phyloP scores from a whole-genome alignment of 2,329 filamentous ascomycete genomes.

The Zasmidium angulare region DNA sequence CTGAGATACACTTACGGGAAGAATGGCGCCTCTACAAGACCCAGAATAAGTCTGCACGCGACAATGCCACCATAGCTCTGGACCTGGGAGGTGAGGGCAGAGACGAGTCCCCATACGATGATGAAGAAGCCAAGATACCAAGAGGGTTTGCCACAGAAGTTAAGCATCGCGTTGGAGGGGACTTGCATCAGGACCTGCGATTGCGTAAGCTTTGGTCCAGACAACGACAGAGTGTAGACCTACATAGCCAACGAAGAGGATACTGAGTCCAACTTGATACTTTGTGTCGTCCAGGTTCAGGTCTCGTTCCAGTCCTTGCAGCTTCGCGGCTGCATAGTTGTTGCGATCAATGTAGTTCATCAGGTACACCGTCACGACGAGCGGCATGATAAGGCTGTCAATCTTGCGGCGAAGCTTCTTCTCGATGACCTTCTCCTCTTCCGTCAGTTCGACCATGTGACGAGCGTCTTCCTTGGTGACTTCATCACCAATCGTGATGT shows the following conservation, averaged over 20 bases:
- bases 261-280: constrained; percentile 60
- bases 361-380: constrained; percentile 63
- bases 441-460: constrained; percentile 29
- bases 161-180: constrained; percentile 73
- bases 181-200: constrained; percentile 40
- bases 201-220: constrained; percentile 1
- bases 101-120: constrained; percentile 71
- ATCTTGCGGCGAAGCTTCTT: constrained; percentile 67
- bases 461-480: constrained; percentile 22
- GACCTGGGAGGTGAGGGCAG: constrained; percentile 45
- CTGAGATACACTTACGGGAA: constrained; percentile 21
- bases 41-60: constrained; percentile 59
- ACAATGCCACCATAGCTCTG: constrained; percentile 29
- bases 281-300: constrained; percentile 56
- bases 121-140: constrained; percentile 71
- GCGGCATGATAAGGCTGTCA: constrained; percentile 66
- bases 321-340: constrained; percentile 65
- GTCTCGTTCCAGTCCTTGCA: constrained; percentile 65
- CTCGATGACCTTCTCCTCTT: constrained; percentile 45
- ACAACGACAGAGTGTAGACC: constrained; percentile 32
- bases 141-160: constrained; percentile 60
- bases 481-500: constrained; percentile 16
- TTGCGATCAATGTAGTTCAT: constrained; percentile 43
- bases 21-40: constrained; percentile 58
- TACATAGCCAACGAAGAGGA: constrained; percentile 61